phyloP scores from a whole-genome alignment of 2,329 filamentous ascomycete species.

The Byssochlamys sp. region DNA sequence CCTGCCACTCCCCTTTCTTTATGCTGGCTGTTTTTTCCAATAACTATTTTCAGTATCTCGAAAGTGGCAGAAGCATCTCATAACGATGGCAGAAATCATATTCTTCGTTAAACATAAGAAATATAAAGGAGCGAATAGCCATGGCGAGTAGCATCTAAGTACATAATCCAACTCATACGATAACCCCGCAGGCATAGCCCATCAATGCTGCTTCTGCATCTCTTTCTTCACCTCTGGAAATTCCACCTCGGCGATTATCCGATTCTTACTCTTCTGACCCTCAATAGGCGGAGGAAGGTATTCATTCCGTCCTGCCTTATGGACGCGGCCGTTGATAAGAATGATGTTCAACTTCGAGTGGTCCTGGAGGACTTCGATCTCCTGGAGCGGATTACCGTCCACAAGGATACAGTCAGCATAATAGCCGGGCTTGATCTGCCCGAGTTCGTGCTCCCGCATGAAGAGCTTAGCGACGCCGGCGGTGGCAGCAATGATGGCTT shows the following conservation, averaged over 20 bases:
- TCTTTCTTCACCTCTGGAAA: slow-evolving; percentile 2
- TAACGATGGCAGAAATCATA: no score
- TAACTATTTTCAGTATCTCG: no score
- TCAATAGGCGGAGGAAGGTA: background rate
- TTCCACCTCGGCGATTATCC: slow-evolving; percentile 2
- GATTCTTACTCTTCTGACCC: slow-evolving; percentile 5
- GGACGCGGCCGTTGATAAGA: slow-evolving; percentile 40
- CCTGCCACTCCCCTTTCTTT: no score
- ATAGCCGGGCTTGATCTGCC: slow-evolving; percentile 34
- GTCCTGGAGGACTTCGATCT: slow-evolving; percentile 36
- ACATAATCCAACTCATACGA: no score
- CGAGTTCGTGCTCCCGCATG: slow-evolving; percentile 28
- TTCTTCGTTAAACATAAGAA: no score
- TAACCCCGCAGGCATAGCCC: no score
- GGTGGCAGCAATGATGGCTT: slow-evolving; percentile 38
- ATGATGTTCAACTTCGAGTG: slow-evolving; percentile 38
- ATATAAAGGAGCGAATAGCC: no score
- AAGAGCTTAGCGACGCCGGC: slow-evolving; percentile 32
- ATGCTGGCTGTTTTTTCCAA: no score
- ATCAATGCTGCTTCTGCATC: slow-evolving; percentile 3
- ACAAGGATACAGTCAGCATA: slow-evolving; percentile 40
- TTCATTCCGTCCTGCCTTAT: slow-evolving; percentile 24
- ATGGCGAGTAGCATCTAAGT: no score
- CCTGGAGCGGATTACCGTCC: slow-evolving; percentile 36
- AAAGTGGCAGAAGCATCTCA: no score